Evolutionary conservation across 2,329 filamentous ascomycete species (phyloP), one percentile per base, ranked within the genome.

Genomic region (Colletotrichum sp.): DNA sequence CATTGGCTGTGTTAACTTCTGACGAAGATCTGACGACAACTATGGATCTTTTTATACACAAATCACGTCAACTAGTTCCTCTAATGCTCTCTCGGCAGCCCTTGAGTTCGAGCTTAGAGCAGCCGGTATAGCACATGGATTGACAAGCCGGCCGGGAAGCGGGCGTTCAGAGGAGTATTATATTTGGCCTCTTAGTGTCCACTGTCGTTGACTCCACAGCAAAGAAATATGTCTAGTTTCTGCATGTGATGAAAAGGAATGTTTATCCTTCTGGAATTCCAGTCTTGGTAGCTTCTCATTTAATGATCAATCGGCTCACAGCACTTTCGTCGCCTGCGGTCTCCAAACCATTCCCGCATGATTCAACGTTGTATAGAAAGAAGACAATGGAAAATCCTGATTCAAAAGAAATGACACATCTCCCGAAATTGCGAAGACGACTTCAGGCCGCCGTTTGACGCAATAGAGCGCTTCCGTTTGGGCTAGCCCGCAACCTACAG

Each of bases 321-420:
- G 9, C 39, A n/a, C 9, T 48, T 48, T 48, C 18, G 18, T 39
- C 18, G 9, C 18, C 18, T 12, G n/a, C n/a, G n/a, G n/a, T n/a
- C 39, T 2, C 18, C 39, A n/a, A 12, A n/a, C 39, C 6, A 48
- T 48, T 48, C 18, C 39, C 18, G 39, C 9, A n/a, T 48, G n/a
- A n/a, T 48, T 48, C 39, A 48, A 48, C 18, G 3, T 12, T 7
- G 39, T n/a, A 48, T 22, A 3, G 5, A n/a, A n/a, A 12, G 18
- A 48, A 12, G 39, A 12, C 1, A n/a, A n/a, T 48, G 9, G 1
- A 0, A 48, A 22, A 48, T 2, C 1, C 39, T 48, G 0, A 12
- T 48, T n/a, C 0, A 6, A 4, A n/a, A 12, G 18, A 2, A 2
- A 2, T 22, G n/a, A 6, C 3, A 1, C 39, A 6, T 43, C 16